Evolutionary conservation across 306 rosid species (phyloP).

Genomic region (Hylodesmum podocarpum): DNA sequence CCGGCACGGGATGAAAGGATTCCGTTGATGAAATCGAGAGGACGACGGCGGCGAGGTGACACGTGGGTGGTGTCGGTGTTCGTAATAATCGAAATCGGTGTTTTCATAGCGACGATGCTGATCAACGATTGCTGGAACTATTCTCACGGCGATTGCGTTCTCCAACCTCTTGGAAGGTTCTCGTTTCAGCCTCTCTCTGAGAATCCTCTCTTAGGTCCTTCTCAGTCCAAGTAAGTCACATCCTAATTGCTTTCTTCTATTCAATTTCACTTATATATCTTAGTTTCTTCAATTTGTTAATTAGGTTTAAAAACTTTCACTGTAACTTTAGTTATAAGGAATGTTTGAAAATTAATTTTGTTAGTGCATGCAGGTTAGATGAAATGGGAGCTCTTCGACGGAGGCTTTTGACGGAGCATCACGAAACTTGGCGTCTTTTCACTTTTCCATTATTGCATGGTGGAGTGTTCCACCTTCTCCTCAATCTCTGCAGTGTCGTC

Average conservation of each 20-base stretch:
- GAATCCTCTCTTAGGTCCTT: conserved; percentile 91
- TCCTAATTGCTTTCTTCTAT: neutral
- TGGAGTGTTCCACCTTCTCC: conserved; percentile 75
- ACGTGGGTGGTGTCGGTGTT: conserved; percentile 86
- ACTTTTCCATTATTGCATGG: conserved; percentile 82
- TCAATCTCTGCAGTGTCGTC: conserved; percentile 71
- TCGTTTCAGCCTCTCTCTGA: conserved; percentile 87
- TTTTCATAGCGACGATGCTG: conserved; percentile 72
- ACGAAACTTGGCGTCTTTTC: conserved; percentile 82
- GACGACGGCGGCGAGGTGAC: conserved; percentile 56
- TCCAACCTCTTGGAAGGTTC: conserved; percentile 62
- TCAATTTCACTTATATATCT: neutral
- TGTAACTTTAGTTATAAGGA: neutral
- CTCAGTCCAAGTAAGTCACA: conserved; percentile 73
- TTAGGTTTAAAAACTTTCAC: neutral
- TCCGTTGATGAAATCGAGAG: conserved; percentile 40
- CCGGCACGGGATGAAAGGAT: conserved; percentile 37
- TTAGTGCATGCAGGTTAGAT: conserved; percentile 57
- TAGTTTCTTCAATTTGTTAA: neutral
- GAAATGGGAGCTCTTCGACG: conserved; percentile 81
- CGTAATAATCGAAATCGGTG: conserved; percentile 66
- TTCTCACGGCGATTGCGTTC: conserved; percentile 67
- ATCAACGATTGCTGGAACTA: conserved; percentile 79
- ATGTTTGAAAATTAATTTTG: conserved; percentile 9
- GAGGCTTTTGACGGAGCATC: conserved; percentile 47